Evolutionary conservation across 352 stramenopile species (phyloP).

Genomic region (Pilasporangium apinafurcum): DNA sequence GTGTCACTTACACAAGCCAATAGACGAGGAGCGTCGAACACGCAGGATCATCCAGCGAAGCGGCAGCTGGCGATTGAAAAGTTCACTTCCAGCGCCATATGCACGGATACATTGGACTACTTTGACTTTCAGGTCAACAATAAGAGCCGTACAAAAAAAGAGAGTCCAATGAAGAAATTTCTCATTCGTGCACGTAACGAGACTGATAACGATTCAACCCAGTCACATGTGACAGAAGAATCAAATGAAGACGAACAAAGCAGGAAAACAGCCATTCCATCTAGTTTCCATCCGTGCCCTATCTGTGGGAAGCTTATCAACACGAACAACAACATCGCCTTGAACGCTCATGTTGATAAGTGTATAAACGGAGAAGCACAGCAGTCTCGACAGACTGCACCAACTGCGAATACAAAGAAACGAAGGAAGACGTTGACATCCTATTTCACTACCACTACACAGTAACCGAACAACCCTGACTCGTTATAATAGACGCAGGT

Average conservation of each 20-base stretch:
- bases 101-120: background rate
- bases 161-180: constrained; percentile 1
- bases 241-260: constrained; percentile 1
- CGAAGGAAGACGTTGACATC: background rate
- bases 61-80: constrained; percentile 39
- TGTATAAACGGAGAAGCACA: constrained; percentile 27
- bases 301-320: constrained; percentile 56
- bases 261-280: background rate
- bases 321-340: constrained; percentile 32
- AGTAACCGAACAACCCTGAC: too few relatives aligned
- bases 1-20: constrained; percentile 14
- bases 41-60: constrained; percentile 9
- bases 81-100: constrained; percentile 17
- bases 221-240: background rate
- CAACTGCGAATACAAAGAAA: background rate
- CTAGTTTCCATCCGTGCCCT: constrained; percentile 35
- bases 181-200: too few relatives aligned
- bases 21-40: constrained; percentile 9
- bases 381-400: too few relatives aligned
- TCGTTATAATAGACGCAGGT: too few relatives aligned
- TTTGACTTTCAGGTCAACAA: background rate
- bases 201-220: background rate
- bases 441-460: too few relatives aligned
- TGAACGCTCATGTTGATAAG: constrained; percentile 60
- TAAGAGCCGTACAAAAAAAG: background rate